Percentiles rank a stretch among this genome's conserved stretches.
These are phyloP conservation scores for Penicillium pancosmium DNA, from an alignment of 495 filamentous ascomycete species.

Conservation along the genomic window DNA sequence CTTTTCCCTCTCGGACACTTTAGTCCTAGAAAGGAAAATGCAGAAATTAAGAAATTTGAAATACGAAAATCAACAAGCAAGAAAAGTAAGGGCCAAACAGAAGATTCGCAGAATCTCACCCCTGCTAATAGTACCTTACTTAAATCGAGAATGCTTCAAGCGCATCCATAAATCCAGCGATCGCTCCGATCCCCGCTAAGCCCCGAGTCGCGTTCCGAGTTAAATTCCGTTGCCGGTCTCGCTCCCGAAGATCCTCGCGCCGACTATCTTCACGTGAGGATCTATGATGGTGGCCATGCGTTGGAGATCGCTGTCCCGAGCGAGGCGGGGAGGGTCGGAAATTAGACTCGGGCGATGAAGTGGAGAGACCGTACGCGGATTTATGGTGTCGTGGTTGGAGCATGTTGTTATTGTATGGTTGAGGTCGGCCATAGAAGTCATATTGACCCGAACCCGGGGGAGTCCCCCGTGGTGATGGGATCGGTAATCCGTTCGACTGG, in stretches of 20 bases:
- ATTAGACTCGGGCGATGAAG: slow-evolving; percentile 26
- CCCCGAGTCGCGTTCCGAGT: slow-evolving; percentile 43
- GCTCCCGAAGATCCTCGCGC: slow-evolving; percentile 24
- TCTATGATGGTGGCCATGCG: slow-evolving; percentile 12
- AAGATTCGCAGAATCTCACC: not conserved
- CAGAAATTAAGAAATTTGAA: not conserved
- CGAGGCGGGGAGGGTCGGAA: slow-evolving; percentile 22
- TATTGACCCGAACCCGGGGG: slow-evolving; percentile 23
- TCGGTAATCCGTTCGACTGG: slow-evolving; percentile 13
- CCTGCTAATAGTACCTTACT: not conserved
- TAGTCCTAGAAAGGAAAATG: slow-evolving; percentile 2
- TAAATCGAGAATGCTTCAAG: slow-evolving; percentile 41
- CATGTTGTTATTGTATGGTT: slow-evolving; percentile 19
- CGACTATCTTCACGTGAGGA: slow-evolving; percentile 23
- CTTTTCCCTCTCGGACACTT: not conserved
- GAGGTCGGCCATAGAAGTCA: slow-evolving; percentile 18
- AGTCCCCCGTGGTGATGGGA: slow-evolving; percentile 16
- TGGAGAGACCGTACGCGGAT: slow-evolving; percentile 26
- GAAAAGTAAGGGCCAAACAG: not conserved
- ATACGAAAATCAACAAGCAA: not conserved
- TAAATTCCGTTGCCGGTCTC: slow-evolving; percentile 27
- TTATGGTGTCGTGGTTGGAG: slow-evolving; percentile 20
- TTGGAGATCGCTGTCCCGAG: slow-evolving; percentile 24
- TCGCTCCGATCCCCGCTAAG: slow-evolving; percentile 44
- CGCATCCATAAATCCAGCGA: slow-evolving; percentile 50